phyloP scores from a whole-genome alignment of 140 eudicot genomes.

The Bidens hawaiensis region DNA sequence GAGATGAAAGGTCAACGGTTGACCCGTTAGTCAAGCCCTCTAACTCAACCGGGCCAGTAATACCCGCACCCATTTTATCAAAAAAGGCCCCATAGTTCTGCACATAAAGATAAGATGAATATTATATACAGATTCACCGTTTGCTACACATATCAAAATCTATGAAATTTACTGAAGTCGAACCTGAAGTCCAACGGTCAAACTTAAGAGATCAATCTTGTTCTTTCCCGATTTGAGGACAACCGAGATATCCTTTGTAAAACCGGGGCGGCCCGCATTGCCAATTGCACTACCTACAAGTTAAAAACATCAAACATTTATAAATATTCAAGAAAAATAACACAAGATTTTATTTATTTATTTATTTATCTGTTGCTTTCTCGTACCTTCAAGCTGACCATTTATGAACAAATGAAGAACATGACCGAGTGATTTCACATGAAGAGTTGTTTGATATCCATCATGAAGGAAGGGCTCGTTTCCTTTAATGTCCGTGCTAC shows the following conservation, averaged over 20 bases:
- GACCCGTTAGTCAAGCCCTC: slow-evolving; percentile 46
- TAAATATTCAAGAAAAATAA: background rate
- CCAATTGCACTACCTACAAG: slow-evolving; percentile 58
- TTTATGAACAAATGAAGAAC: slow-evolving; percentile 73
- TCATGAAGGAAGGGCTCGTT: slow-evolving; percentile 71
- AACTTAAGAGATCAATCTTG: slow-evolving; percentile 73
- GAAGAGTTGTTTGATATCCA: slow-evolving; percentile 68
- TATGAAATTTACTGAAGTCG: slow-evolving; percentile 3
- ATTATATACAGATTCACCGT: no score
- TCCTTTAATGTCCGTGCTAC: slow-evolving; percentile 50
- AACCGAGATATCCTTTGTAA: slow-evolving; percentile 46
- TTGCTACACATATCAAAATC: background rate
- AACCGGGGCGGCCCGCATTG: slow-evolving; percentile 15
- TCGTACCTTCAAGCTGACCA: slow-evolving; percentile 71
- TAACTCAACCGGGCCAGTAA: slow-evolving; percentile 79
- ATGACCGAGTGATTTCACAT: slow-evolving; percentile 87
- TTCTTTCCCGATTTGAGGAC: slow-evolving; percentile 50
- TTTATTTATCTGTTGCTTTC: background rate
- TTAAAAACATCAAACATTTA: background rate
- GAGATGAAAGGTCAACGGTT: slow-evolving; percentile 60
- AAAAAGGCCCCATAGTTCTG: slow-evolving; percentile 87
- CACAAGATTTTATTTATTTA: background rate
- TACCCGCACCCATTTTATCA: slow-evolving; percentile 63
- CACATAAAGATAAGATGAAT: background rate
- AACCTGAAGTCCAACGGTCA: slow-evolving; percentile 93